A percentile compares a stretch with the other conserved stretches of the same genome.
phyloP scores from a whole-genome alignment of 768 basidiomycete species.

The Omphalotus guepiniiformis region DNA sequence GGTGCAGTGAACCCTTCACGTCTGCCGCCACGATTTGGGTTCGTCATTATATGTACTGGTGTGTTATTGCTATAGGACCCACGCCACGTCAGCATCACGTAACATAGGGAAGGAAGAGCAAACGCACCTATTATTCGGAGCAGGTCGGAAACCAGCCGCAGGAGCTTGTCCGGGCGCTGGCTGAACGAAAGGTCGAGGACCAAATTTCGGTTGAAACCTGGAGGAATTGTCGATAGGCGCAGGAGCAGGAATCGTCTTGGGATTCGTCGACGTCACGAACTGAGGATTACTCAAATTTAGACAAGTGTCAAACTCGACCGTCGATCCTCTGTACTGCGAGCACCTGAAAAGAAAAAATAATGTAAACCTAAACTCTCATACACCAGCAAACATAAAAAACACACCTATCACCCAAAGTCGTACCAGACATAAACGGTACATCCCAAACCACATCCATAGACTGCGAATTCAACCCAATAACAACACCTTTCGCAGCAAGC shows the following conservation, averaged over 20 bases:
- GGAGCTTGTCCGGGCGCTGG: conserved; percentile 49
- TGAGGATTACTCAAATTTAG: conserved; percentile 86
- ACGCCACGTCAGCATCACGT: too few relatives aligned
- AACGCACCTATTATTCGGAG: too few relatives aligned
- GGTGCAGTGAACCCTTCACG: too few relatives aligned
- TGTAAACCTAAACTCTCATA: too few relatives aligned
- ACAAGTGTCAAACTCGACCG: conserved; percentile 82
- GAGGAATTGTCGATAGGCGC: conserved; percentile 32
- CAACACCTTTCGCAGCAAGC: conserved; percentile 87
- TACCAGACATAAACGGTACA: conserved; percentile 90
- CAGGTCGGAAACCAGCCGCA: conserved; percentile 64
- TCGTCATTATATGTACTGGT: conserved; percentile 2
- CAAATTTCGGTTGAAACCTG: conserved; percentile 65
- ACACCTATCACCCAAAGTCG: conserved; percentile 79
- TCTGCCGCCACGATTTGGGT: conserved; percentile 5
- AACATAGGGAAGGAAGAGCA: too few relatives aligned
- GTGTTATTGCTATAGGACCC: too few relatives aligned
- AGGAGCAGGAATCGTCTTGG: conserved; percentile 44
- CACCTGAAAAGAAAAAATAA: conserved; percentile 53
- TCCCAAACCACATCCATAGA: conserved; percentile 97
- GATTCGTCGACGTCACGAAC: conserved; percentile 73
- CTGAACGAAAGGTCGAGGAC: conserved; percentile 59
- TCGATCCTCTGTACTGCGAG: conserved; percentile 88
- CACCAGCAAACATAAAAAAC: conserved; percentile 11
- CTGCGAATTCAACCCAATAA: conserved; percentile 81